These are phyloP conservation scores for Exophiala alcalophila DNA, from an alignment of 2,329 filamentous ascomycete species.

Conservation along the genomic window DNA sequence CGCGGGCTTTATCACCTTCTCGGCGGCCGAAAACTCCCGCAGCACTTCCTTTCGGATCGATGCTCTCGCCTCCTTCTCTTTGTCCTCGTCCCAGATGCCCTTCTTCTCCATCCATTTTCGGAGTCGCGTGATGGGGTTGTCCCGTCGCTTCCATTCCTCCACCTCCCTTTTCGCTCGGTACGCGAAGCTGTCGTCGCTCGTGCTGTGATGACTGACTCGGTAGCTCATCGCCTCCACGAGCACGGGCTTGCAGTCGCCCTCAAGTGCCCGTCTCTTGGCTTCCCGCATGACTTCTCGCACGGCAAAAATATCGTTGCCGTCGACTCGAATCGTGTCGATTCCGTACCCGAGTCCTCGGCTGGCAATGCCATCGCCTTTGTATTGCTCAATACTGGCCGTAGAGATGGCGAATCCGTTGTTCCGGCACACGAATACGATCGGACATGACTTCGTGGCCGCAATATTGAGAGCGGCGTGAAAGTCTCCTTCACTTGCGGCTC, in stretches of 20 bases:
- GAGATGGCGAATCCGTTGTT: conserved; percentile 93
- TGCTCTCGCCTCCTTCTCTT: conserved; percentile 70
- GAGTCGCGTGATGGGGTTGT: conserved; percentile 81
- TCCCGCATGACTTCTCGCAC: conserved; percentile 75
- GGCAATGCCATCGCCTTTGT: conserved; percentile 86
- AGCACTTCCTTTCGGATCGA: conserved; percentile 70
- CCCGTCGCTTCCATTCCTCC: conserved; percentile 86
- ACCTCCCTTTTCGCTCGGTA: conserved; percentile 93
- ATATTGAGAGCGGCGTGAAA: conserved; percentile 91
- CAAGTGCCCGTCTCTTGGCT: conserved; percentile 73
- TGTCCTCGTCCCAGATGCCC: conserved; percentile 77
- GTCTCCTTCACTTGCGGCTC: conserved; percentile 84
- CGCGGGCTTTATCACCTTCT: conserved; percentile 55
- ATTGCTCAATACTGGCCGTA: conserved; percentile 85
- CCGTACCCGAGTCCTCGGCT: conserved; percentile 84
- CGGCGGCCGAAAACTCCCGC: conserved; percentile 73
- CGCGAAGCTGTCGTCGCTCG: conserved; percentile 92
- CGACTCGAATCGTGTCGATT: conserved; percentile 88
- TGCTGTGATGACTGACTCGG: conserved; percentile 96
- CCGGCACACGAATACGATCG: conserved; percentile 83
- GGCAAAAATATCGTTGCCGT: conserved; percentile 92
- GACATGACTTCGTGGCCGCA: conserved; percentile 81
- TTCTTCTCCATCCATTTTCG: conserved; percentile 87
- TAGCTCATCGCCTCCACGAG: conserved; percentile 97
- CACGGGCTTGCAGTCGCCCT: conserved; percentile 76